These are phyloP conservation scores for Trametes punicea DNA, from an alignment of 768 basidiomycete genomes.

Conservation along the genomic window DNA sequence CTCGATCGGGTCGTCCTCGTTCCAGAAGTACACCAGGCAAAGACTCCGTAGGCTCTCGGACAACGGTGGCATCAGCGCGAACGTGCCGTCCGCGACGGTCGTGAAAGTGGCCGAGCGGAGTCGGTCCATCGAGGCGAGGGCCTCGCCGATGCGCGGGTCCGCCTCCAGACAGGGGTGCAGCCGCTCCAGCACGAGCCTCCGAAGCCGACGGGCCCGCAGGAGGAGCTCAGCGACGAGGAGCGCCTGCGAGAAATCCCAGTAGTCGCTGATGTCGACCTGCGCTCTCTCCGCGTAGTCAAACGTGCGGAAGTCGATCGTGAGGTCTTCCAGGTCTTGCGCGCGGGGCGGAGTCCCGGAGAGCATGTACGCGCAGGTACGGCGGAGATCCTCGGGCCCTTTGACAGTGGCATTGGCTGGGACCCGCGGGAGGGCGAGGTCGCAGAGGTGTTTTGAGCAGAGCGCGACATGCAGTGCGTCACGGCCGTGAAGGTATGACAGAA, in stretches of 20 bases:
- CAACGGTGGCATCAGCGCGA: background rate
- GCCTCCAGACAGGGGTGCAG: background rate
- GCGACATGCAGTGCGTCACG: background rate
- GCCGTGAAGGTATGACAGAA: background rate
- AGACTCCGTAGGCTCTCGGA: background rate
- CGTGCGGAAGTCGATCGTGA: background rate
- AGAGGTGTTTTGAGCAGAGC: background rate
- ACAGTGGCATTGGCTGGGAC: background rate
- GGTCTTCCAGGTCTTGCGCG: background rate
- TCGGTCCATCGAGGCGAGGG: background rate
- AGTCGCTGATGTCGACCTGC: background rate
- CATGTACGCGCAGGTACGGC: background rate
- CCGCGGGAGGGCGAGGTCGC: conserved; percentile 1
- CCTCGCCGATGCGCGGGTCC: conserved; percentile 1
- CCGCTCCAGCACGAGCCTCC: conserved; percentile 1
- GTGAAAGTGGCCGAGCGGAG: background rate
- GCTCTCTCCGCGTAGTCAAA: background rate
- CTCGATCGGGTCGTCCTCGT: background rate
- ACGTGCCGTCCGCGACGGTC: conserved; percentile 1
- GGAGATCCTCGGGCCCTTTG: background rate
- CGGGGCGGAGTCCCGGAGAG: background rate
- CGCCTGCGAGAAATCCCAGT: conserved; percentile 1
- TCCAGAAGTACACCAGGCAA: background rate
- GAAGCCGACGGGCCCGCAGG: background rate
- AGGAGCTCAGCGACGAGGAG: conserved; percentile 1